phyloP scores from a whole-genome alignment of 306 rosid genomes.

The Vicia villosa region DNA sequence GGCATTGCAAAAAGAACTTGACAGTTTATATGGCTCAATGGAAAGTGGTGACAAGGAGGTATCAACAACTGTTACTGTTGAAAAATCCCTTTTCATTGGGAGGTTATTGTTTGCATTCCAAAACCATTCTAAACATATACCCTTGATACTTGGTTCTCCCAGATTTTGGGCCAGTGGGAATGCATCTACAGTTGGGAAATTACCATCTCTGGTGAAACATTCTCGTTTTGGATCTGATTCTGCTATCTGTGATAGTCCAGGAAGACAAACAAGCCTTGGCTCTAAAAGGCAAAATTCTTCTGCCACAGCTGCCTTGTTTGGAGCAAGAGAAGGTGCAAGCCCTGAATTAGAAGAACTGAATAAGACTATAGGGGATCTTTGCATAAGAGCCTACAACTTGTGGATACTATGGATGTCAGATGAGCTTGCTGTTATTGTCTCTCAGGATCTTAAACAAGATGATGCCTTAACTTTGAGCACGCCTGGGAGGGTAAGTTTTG shows the following conservation, averaged over 20 bases:
- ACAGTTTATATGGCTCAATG: conserved; percentile 54
- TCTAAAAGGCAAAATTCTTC: conserved; percentile 65
- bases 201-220: conserved; percentile 64
- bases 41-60: conserved; percentile 52
- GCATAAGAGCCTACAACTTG: conserved; percentile 76
- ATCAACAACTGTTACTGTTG: conserved; percentile 57
- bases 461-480: conserved; percentile 75
- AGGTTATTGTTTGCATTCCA: conserved; percentile 89
- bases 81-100: conserved; percentile 89
- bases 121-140: conserved; percentile 82
- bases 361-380: conserved; percentile 70
- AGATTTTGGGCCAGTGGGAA: conserved; percentile 75
- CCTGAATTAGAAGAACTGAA: conserved; percentile 77
- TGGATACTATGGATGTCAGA: conserved; percentile 91
- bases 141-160: conserved; percentile 85
- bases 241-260: conserved; percentile 52
- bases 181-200: conserved; percentile 57
- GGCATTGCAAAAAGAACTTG: conserved; percentile 66
- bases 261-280: conserved; percentile 48
- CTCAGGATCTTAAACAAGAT: conserved; percentile 69
- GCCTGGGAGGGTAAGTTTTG: conserved; percentile 78
- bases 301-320: conserved; percentile 76
- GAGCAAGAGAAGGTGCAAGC: conserved; percentile 75
- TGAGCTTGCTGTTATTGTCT: conserved; percentile 70
- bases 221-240: conserved; percentile 64